A percentile compares a stretch with the other conserved stretches of the same genome.
phyloP scores from a whole-genome alignment of 495 filamentous ascomycete genomes.

The Geoglossum glabrum region DNA sequence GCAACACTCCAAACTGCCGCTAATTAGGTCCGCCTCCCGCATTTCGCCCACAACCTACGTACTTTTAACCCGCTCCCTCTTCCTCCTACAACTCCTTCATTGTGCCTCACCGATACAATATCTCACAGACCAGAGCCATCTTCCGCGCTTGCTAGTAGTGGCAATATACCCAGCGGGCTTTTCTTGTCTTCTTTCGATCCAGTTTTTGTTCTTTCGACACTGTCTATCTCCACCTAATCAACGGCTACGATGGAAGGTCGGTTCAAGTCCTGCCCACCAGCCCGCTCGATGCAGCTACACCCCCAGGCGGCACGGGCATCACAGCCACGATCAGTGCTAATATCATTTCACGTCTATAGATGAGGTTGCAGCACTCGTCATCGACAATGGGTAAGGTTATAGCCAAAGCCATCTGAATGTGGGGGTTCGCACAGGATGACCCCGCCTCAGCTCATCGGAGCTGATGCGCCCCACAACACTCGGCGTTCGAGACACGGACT shows the following conservation, averaged over 20 bases:
- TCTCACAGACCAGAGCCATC: not conserved
- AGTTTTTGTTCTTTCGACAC: slow-evolving; percentile 2
- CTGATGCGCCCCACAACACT: not conserved
- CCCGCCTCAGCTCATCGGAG: not conserved
- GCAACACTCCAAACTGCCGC: not conserved
- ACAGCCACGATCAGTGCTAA: not conserved
- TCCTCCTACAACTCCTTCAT: not conserved
- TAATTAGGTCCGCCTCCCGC: slow-evolving; percentile 1
- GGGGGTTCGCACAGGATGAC: not conserved
- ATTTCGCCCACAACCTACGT: slow-evolving; percentile 1
- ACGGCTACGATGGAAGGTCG: slow-evolving; percentile 76
- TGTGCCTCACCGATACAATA: not conserved
- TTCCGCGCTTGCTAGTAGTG: not conserved
- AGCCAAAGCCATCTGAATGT: slow-evolving; percentile 12
- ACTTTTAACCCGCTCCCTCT: not conserved
- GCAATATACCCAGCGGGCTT: slow-evolving; percentile 1
- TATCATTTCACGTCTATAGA: slow-evolving; percentile 33
- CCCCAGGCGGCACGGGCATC: not conserved
- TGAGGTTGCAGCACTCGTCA: slow-evolving; percentile 99
- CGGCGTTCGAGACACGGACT: slow-evolving; percentile 18
- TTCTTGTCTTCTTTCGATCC: slow-evolving; percentile 1
- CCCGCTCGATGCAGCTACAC: not conserved
- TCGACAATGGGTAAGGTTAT: slow-evolving; percentile 96
- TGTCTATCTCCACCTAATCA: slow-evolving; percentile 17
- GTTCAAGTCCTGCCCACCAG: slow-evolving; percentile 17